These are phyloP conservation scores for Mycena latifolia DNA, from an alignment of 768 basidiomycete species.

Conservation along the genomic window DNA sequence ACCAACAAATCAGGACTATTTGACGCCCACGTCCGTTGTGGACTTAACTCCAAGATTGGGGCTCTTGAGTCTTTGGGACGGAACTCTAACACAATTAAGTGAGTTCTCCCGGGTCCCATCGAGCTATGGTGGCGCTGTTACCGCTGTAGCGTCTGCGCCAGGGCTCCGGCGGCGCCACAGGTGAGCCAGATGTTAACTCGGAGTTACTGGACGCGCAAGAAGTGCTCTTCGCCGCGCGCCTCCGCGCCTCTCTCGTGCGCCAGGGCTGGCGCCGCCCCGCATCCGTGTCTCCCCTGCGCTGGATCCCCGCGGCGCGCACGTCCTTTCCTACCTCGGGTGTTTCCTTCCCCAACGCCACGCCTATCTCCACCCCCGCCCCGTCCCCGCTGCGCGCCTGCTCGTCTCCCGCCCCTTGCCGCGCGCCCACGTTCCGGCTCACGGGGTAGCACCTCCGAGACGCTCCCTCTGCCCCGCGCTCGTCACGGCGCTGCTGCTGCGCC, in stretches of 20 bases:
- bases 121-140: too few relatives aligned
- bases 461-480: slow-evolving; percentile 22
- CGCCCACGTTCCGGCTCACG: slow-evolving; percentile 22
- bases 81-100: too few relatives aligned
- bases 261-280: slow-evolving; percentile 8
- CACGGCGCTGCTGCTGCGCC: slow-evolving; percentile 19
- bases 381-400: neutral
- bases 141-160: too few relatives aligned
- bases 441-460: neutral
- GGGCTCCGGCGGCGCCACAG: too few relatives aligned
- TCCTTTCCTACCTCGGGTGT: neutral
- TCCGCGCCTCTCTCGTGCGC: slow-evolving; percentile 4
- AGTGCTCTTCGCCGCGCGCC: slow-evolving; percentile 9
- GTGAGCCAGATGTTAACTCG: too few relatives aligned
- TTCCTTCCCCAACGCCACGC: neutral
- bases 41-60: too few relatives aligned
- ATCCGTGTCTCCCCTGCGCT: slow-evolving; percentile 1
- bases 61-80: too few relatives aligned
- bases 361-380: neutral
- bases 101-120: too few relatives aligned
- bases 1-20: too few relatives aligned
- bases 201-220: slow-evolving; percentile 23
- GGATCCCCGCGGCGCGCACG: neutral
- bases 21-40: too few relatives aligned
- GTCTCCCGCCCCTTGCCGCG: neutral